Base-by-base conservation (phyloP, 768 basidiomycete species). In the Macrolepiota albuminosa region DNA sequence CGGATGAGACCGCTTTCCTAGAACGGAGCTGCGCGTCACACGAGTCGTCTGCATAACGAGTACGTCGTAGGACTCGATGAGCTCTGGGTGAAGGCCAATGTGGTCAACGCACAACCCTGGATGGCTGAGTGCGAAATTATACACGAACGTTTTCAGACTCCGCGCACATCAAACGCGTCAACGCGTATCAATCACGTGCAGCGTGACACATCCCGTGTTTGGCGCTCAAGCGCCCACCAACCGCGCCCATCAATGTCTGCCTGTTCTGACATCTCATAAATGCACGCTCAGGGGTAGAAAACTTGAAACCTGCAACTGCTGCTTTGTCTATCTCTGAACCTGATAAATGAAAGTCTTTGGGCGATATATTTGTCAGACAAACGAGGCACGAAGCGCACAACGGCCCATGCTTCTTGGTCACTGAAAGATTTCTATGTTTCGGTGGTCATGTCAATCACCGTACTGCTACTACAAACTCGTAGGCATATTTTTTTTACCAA, bases 1-100 rank as follows among this genome's bases (percentile, higher is more conserved):
- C 53, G 75, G 76, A 57, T 81, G 80, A 46, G 75, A 64, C 57
- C 82, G 76, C 68, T 84, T 84, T 45, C 82, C 82, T 31, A 84
- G 76, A 51, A 83, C 79, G 29, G 81, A 78, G 70, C 76, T 78
- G 53, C 78, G 77, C 31, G 72, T 76, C 60, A 63, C 65, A 59
- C 71, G 77, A 65, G 75, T 68, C 40, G 77, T 76, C 67, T 73
- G 76, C 80, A 82, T 81, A 54, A 58, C 64, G 57, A 55, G 53
- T 34, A 42, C 51, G 62, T 57, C 29, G 62, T 54, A 14, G 51
- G 46, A 59, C 36, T 21, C 63, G 57, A 62, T 59, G 63, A 66
- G 63, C 64, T 68, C 64, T 53, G 21, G 39, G 39, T 46, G 60
- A 42, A 59, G 49, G 60, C 45, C 54, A 51, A 56, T 64, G 61